phyloP scores from a whole-genome alignment of 176 grass and related monocot species.

The Thalia dealbata region DNA sequence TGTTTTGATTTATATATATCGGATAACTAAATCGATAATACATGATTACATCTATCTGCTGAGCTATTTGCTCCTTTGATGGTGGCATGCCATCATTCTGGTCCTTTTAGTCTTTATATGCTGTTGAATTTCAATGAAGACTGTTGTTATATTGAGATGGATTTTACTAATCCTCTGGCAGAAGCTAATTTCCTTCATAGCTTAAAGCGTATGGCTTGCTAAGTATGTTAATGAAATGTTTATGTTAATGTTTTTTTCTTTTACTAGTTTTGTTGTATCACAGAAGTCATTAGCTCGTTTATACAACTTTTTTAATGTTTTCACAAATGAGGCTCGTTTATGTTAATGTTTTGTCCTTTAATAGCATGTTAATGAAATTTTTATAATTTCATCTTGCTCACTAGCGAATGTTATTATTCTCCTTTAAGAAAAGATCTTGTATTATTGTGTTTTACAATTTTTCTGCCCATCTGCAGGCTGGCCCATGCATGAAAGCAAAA shows the following conservation, averaged over 20 bases:
- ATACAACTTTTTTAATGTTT: neutral
- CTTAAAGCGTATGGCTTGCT: neutral
- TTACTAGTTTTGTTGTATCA: neutral
- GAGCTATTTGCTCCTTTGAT: neutral
- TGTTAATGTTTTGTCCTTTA: no score
- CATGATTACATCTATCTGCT: neutral
- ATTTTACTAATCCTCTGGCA: neutral
- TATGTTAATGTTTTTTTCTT: neutral
- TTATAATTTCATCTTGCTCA: neutral
- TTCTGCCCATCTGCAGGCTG: conserved; percentile 4
- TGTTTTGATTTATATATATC: neutral
- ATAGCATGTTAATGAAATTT: neutral
- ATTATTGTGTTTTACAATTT: neutral
- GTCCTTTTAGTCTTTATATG: neutral
- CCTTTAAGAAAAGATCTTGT: neutral
- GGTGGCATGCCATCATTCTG: neutral
- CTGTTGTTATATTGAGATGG: neutral
- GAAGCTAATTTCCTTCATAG: neutral
- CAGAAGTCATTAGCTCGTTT: neutral
- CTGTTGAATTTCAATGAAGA: neutral
- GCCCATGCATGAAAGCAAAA: neutral
- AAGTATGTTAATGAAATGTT: neutral
- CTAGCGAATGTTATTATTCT: neutral
- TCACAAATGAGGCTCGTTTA: neutral
- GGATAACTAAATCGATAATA: neutral